Base-by-base conservation (phyloP, 2,329 filamentous ascomycete genomes). In the Verruconis gallopava region DNA sequence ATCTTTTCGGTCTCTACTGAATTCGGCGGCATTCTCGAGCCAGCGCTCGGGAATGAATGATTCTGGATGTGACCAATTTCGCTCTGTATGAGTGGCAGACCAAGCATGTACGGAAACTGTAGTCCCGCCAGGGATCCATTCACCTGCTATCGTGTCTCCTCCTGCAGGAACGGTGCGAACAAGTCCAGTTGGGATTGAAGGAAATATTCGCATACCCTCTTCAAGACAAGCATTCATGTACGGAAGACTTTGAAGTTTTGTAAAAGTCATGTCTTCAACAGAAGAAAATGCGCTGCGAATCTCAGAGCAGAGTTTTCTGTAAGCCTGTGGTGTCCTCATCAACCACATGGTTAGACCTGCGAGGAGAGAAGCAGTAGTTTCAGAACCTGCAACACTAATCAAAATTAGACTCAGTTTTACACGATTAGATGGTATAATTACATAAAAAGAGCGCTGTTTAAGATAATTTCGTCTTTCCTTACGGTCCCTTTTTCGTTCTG, bases 41-140 rank as follows among this genome's bases (percentile, higher is more conserved):
- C 64, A 68, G 17, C 64, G 52, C 42, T 67, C 60, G 3, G 65
- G 65, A 4, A 54, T 46, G 42, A 63, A 69, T 4, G 48, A 43
- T 3, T 53, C 38, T 0, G 63, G 53, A n/a, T 58, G 48, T 21
- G 49, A 48, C 46, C 65, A 66, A 38, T 64, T 58, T 2, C 37
- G 42, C 2, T 43, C 19, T 4, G 40, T 40, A 25, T 25, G 45
- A 25, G 48, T 43, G 4, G 42, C 42, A 25, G 48, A 39, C 44
- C 44, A 45, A 35, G 20, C 21, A 45, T n/a, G 17, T 19, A 15
- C 13, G 6, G 13, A 46, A 15, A 43, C 9, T 46, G 47, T 45
- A 47, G 52, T 46, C 6, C 38, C 49, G 44, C 50, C 55, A 2
- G 63, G 62, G 5, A 67, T 48, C 13, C 42, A 49, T 28, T 60